Evolutionary conservation across 2,329 filamentous ascomycete species (phyloP).

Genomic region (Pezicula radicicola): DNA sequence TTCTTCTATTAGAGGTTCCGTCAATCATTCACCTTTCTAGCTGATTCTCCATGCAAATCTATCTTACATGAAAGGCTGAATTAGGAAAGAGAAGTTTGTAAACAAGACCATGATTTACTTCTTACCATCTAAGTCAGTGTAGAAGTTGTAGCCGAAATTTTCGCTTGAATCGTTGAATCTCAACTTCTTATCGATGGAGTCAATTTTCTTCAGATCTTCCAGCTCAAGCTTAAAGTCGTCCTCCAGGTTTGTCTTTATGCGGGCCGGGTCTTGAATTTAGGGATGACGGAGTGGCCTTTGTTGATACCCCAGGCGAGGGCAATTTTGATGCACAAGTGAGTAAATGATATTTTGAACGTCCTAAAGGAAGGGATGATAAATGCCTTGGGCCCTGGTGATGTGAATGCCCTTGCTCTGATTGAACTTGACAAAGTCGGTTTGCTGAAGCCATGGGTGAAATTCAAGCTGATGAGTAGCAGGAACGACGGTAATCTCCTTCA

Average conservation of each 20-base stretch:
- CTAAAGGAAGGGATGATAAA: no score
- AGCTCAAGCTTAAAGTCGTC: constrained; percentile 57
- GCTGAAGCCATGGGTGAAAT: constrained; percentile 49
- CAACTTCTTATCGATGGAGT: constrained; percentile 53
- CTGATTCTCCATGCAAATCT: no score
- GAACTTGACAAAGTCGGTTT: constrained; percentile 44
- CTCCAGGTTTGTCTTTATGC: constrained; percentile 62
- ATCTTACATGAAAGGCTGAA: no score
- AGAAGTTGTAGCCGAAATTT: constrained; percentile 56
- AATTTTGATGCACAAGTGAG: background rate
- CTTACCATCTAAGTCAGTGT: constrained; percentile 56
- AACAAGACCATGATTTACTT: constrained; percentile 4
- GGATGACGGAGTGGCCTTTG: constrained; percentile 55
- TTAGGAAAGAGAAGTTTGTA: no score
- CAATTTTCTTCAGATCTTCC: constrained; percentile 53
- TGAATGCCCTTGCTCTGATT: constrained; percentile 40
- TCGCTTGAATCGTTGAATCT: constrained; percentile 58
- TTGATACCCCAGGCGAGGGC: background rate
- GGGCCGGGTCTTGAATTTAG: constrained; percentile 59
- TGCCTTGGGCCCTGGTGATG: constrained; percentile 47
- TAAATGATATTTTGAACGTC: constrained; percentile 15
- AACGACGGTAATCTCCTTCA: constrained; percentile 41
- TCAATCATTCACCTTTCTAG: no score
- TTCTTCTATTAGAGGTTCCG: no score
- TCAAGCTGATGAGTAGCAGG: constrained; percentile 59